phyloP scores from a whole-genome alignment of 2,329 filamentous ascomycete species.

The Westerdykella ornata region DNA sequence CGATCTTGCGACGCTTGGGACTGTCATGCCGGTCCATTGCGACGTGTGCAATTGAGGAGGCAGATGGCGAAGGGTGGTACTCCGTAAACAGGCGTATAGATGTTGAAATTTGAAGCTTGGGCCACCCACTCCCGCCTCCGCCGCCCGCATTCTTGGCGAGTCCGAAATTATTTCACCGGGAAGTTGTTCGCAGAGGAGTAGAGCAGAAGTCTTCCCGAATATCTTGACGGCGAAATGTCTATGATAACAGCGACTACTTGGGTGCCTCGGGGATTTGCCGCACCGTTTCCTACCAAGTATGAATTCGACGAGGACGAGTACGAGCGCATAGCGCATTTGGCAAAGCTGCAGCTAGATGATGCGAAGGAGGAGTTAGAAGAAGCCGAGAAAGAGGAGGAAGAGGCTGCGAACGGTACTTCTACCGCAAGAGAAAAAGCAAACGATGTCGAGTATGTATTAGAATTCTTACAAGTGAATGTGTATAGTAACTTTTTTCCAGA shows the following conservation, averaged over 20 bases:
- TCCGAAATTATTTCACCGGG: slow-evolving; percentile 3
- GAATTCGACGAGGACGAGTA: slow-evolving; percentile 49
- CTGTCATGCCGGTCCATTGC: slow-evolving; percentile 42
- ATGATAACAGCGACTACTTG: slow-evolving; percentile 50
- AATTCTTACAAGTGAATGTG: background rate
- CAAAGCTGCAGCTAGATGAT: slow-evolving; percentile 72
- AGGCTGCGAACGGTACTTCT: slow-evolving; percentile 29
- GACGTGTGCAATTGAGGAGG: background rate
- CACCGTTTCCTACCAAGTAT: slow-evolving; percentile 45
- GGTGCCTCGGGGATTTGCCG: slow-evolving; percentile 48
- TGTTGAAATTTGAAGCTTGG: background rate
- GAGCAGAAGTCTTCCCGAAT: slow-evolving; percentile 12
- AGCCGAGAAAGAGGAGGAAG: slow-evolving; percentile 50
- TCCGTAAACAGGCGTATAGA: background rate
- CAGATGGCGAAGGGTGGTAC: background rate
- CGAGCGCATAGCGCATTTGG: slow-evolving; percentile 45
- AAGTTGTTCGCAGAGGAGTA: slow-evolving; percentile 17
- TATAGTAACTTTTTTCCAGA: slow-evolving; percentile 17
- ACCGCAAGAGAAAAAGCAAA: slow-evolving; percentile 14
- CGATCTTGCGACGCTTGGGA: slow-evolving; percentile 61
- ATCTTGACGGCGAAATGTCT: slow-evolving; percentile 41
- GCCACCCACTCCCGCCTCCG: background rate
- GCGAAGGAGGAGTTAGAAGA: slow-evolving; percentile 65
- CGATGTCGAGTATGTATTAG: slow-evolving; percentile 11
- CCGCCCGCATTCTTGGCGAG: background rate